Base-by-base conservation (phyloP, 2,329 filamentous ascomycete genomes). In the Neodidymelliopsis sp. region DNA sequence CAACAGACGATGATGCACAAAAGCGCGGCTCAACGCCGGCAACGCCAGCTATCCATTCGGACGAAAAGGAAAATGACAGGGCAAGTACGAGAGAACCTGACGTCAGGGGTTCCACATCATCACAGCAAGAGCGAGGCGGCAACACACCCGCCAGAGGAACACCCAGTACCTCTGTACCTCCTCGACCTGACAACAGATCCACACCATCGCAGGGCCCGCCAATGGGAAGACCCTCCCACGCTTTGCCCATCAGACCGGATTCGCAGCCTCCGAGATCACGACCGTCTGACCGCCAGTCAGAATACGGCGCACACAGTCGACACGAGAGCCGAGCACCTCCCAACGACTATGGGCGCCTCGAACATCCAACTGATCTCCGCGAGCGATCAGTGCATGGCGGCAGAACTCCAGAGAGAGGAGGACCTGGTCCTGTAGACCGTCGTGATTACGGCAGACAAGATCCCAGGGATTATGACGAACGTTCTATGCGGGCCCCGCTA, bases 161-260 rank as follows among this genome's bases (percentile, higher is more conserved):
- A n/a, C 30, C 41, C 23, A 53, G 37, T 18, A 49, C 58, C 16
- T 51, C 64, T 9, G 54, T 65, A 23, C 66, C 69, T 15, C 53
- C 53, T 27, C 67, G 71, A 25, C 66, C 68, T 20, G 69, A 76
- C 19, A 61, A 59, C 18, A 67, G 66, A 16, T 63, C 67, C 49
- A 57, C 63, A 20, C 52, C 58, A 7, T 52, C 39, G 15, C 70
- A 72, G 37, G 46, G 54, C n/a, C 42, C 62, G 18, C 53, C 60
- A 28, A 46, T 56, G 30, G 56, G 60, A 18, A 66, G 70, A 47
- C 50, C 59, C 35, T 60, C 72, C 20, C 76, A 76, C 54, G 69
- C 70, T 12, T 71, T 87, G 6, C 85, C 85, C 1, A 84, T 73
- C 43, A 77, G 83, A 44, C 84, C 84, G 12, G 83, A 86, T 54